Evolutionary conservation across 1,139 yeast species (phyloP).

Genomic region (Yarrowia galli): DNA sequence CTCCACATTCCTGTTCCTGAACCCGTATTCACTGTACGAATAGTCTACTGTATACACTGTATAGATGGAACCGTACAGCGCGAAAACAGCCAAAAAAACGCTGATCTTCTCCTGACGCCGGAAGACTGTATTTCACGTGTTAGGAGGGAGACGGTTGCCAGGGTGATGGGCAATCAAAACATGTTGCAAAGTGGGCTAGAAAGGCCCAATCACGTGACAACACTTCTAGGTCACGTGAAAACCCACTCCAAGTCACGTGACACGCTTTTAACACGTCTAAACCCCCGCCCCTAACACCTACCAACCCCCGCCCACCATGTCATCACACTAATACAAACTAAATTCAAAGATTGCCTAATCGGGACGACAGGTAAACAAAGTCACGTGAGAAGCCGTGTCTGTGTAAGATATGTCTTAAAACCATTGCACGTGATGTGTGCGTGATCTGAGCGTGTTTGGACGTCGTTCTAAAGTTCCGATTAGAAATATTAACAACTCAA

Average conservation of each 20-base stretch:
- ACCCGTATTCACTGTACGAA: not conserved
- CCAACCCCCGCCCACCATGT: not conserved
- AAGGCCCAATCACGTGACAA: not conserved
- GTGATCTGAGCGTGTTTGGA: too few relatives aligned
- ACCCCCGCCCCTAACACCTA: too few relatives aligned
- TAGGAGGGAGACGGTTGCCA: not conserved
- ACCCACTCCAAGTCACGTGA: not conserved
- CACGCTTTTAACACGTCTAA: not conserved
- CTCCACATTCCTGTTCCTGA: not conserved
- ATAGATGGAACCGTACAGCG: not conserved
- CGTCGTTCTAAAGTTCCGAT: too few relatives aligned
- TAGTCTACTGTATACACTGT: not conserved
- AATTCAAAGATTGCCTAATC: not conserved
- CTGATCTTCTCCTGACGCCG: not conserved
- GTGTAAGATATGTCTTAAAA: too few relatives aligned
- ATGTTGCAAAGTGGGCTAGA: too few relatives aligned
- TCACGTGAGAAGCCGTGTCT: constrained; percentile 14
- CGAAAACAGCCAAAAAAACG: not conserved
- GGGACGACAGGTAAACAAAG: constrained; percentile 16
- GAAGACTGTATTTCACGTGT: not conserved
- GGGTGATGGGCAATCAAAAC: too few relatives aligned
- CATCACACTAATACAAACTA: constrained; percentile 5
- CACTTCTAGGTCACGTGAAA: too few relatives aligned
- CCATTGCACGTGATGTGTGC: not conserved
- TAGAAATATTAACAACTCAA: too few relatives aligned